Base-by-base conservation (phyloP, 1,284 basidiomycete species). In the Quambalaria eucalypti region DNA sequence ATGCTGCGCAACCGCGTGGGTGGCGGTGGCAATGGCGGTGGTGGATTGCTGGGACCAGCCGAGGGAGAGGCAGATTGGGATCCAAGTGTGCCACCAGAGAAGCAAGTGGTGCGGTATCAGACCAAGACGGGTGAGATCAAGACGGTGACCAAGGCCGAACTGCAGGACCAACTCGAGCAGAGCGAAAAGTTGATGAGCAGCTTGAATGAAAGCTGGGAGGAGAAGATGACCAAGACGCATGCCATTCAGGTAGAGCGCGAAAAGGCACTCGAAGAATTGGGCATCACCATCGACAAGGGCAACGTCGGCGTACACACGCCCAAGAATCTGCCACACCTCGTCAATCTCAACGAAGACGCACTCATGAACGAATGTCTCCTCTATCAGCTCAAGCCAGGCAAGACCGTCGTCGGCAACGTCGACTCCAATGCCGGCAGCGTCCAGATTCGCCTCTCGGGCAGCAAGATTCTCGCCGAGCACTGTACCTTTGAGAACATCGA, bases 181-280 rank as follows among this genome's bases (percentile, higher is more conserved):
- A 88, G 88, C 76, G 93, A 98, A 80, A 97, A 96, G 80, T 80
- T 98, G 59, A 96, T 98, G 91, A 83, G 90, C 78, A 84, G 85
- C 66, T 79, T 97, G 76, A 96, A 96, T 75, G 88, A 97, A 79
- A 96, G 91, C 2, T 97, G 93, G 92, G 93, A 98, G 78, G 82
- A 96, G 78, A 98, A 98, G 80, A 80, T 98, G 80, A 78, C 81
- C 65, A 84, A 88, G 74, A 97, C 93, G 14, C 88, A 93, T 74
- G 87, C 88, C 74, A 90, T 97, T 42, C 92, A 97, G 78, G 88
- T 87, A 70, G 90, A 97, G 78, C 83, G 93, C 60, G 93, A 98
- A 79, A 86, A 91, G 80, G 95, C 93, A 3, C 78, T 98, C 49
- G 95, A 98, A 78, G 93, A 97, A 78, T 79, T 98, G 60, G 93